A percentile compares a stretch with the other conserved stretches of the same genome.
These are phyloP conservation scores for Fusarium udum DNA, from an alignment of 2,329 filamentous ascomycete genomes.

Conservation along the genomic window DNA sequence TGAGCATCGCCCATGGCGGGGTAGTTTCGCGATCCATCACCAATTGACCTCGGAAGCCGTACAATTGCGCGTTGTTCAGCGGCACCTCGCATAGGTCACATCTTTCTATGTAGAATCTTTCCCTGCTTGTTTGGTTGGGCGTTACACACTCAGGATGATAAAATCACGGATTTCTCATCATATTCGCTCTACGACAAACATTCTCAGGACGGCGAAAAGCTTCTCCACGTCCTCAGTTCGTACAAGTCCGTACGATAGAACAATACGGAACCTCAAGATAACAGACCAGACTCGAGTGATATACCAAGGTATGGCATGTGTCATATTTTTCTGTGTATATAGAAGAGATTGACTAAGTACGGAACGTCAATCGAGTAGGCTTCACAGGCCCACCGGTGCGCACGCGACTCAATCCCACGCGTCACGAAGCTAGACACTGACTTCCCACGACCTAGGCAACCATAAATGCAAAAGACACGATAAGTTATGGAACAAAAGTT, in stretches of 20 bases:
- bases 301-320: slow-evolving; percentile 44
- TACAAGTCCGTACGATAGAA: slow-evolving; percentile 38
- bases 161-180: too few relatives aligned
- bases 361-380: slow-evolving; percentile 31
- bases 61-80: neutral
- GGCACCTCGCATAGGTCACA: neutral
- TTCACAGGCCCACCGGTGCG: slow-evolving; percentile 52
- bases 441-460: slow-evolving; percentile 45
- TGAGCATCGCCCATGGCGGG: neutral
- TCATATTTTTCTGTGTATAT: neutral
- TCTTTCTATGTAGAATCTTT: too few relatives aligned
- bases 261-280: slow-evolving; percentile 46
- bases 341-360: neutral
- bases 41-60: neutral
- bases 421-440: neutral
- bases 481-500: slow-evolving; percentile 51
- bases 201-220: neutral
- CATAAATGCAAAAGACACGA: slow-evolving; percentile 50
- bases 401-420: neutral
- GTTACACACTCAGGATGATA: neutral
- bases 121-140: neutral
- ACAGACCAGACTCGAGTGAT: slow-evolving; percentile 46
- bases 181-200: neutral
- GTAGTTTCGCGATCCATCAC: neutral
- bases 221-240: neutral